Evolutionary conservation across 1,284 basidiomycete species (phyloP), one percentile per base, ranked within the genome.

Genomic region (Ceratobasidium sp.): DNA sequence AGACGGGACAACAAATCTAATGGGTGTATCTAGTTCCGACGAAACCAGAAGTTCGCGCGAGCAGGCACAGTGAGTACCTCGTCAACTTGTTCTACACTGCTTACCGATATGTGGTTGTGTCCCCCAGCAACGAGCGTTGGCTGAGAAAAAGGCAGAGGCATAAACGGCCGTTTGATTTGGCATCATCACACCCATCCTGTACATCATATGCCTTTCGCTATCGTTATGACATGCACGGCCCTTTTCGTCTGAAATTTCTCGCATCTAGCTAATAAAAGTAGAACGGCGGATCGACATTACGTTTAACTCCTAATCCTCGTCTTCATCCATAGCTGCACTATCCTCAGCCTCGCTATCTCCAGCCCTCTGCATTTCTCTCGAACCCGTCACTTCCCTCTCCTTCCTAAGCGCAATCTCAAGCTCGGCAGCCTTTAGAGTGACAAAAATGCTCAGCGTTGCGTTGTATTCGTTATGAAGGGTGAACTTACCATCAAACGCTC

Each of bases 301-400:
- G 43, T 46, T 3, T 23, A 50, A 21, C 14, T 26, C 57, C 79
- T 92, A 92, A 95, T 94, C 23, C 1, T 55, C 88, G 90, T 93
- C 81, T 90, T 92, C 80, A 96, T 96, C 82, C 87, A 92, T 75
- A 87, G 88, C 52, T 3, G 10, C 64, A 39, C 26, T 55, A 4
- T 30, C 64, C 3, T 45, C 64, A 1, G n/a, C 64, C n/a, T 48
- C 64, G 21, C 36, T 55, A n/a, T 64, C 61, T 9, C 28, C 10
- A 14, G 36, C 34, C 26, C 50, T 67, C 21, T 21, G 23, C 6
- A 23, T 26, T 2, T 46, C 64, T 28, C 50, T 41, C 18, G 39
- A n/a, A 43, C 36, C 43, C 18, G 14, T 48, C 26, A 21, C 43
- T 34, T 67, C 64, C 8, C 50, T n/a, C 21, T 55, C 64, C 50